phyloP scores from a whole-genome alignment of 768 basidiomycete species.

The Boletus vermiculosoides region DNA sequence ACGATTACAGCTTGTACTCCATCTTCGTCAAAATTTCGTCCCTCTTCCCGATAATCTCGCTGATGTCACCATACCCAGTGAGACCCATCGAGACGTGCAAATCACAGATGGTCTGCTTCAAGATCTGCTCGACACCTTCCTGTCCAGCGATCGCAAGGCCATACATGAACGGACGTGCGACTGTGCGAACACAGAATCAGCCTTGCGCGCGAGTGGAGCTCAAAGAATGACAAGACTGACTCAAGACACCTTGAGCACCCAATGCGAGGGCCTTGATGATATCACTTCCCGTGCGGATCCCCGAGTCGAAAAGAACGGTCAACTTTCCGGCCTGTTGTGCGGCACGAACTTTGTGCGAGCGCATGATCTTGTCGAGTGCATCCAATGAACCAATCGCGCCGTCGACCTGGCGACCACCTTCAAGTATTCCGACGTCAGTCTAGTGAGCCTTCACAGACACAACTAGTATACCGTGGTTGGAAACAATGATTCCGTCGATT shows the following conservation, averaged over 20 bases:
- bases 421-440: not conserved
- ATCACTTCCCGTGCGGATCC: conserved; percentile 81
- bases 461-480: conserved; percentile 36
- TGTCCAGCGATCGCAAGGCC: conserved; percentile 70
- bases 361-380: conserved; percentile 68
- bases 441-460: not conserved
- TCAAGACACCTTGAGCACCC: conserved; percentile 78
- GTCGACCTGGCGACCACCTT: conserved; percentile 77
- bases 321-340: conserved; percentile 63
- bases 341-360: conserved; percentile 53
- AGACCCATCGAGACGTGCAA: conserved; percentile 64
- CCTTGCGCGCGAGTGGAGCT: not conserved
- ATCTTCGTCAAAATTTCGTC: conserved; percentile 27
- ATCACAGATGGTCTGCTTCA: conserved; percentile 67
- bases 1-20: conserved; percentile 19
- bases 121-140: conserved; percentile 71
- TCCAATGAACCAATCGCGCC: conserved; percentile 75
- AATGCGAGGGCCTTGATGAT: conserved; percentile 83
- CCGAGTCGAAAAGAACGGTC: conserved; percentile 67
- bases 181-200: conserved; percentile 32
- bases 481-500: conserved; percentile 47
- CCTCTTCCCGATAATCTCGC: conserved; percentile 60
- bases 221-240: conserved; percentile 40
- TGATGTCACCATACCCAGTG: conserved; percentile 53
- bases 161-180: conserved; percentile 75